Evolutionary conservation across 768 basidiomycete species (phyloP).

Genomic region (Zangia roseola): DNA sequence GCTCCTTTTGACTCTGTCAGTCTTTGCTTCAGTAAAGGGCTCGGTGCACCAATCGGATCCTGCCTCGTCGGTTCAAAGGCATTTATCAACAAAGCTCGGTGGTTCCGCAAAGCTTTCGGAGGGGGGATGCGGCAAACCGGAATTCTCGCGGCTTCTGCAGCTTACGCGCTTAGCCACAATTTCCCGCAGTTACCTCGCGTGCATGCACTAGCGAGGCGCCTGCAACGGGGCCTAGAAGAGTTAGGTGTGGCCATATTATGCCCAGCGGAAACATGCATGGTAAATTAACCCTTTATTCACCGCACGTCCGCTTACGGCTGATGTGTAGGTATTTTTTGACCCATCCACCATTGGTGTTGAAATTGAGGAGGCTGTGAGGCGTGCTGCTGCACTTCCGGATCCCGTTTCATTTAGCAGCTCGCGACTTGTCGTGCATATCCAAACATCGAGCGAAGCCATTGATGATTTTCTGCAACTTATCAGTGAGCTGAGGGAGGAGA

Average conservation of each 20-base stretch:
- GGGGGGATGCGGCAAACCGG: conserved; percentile 96
- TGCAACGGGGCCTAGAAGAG: conserved; percentile 69
- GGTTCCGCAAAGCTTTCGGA: conserved; percentile 94
- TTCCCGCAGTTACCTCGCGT: conserved; percentile 73
- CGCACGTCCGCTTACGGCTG: neutral
- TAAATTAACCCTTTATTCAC: conserved; percentile 32
- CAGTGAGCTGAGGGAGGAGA: conserved; percentile 62
- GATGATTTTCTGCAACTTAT: conserved; percentile 75
- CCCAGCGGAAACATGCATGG: conserved; percentile 90
- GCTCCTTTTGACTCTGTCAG: conserved; percentile 91
- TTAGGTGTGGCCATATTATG: conserved; percentile 72
- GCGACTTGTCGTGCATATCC: conserved; percentile 87
- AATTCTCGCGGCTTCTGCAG: conserved; percentile 76
- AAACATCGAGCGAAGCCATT: conserved; percentile 76
- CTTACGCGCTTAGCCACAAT: conserved; percentile 83
- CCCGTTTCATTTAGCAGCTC: conserved; percentile 70
- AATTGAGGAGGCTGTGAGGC: conserved; percentile 64
- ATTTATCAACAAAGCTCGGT: conserved; percentile 75
- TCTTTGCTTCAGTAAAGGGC: conserved; percentile 94
- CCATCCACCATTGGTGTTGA: conserved; percentile 67
- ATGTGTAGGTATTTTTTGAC: conserved; percentile 74
- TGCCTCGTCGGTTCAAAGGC: conserved; percentile 78
- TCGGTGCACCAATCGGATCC: conserved; percentile 85
- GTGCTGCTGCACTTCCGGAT: conserved; percentile 58
- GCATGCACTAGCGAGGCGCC: conserved; percentile 68